Percentiles rank a stretch among this genome's conserved stretches.
Conservation (phyloP, 805 yeast genomes). For the Wickerhamomyces silvicola region DNA sequence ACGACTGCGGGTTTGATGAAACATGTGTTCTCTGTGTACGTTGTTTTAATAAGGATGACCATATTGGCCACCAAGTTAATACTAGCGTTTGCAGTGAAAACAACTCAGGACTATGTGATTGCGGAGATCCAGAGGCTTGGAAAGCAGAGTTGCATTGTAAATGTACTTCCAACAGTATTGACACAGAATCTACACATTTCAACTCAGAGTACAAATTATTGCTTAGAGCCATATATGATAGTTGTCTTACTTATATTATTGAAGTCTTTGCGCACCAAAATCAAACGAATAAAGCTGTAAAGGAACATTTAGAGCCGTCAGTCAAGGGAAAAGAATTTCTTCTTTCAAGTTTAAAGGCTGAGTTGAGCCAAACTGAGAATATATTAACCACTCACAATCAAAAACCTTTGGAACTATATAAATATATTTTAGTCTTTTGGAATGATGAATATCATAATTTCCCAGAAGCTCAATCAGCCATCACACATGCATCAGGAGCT, state of each 20-base stretch:
- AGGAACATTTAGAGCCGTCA: conserved; percentile 2
- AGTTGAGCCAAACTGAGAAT: conserved; percentile 1
- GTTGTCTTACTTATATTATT: conserved; percentile 35
- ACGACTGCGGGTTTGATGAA: conserved; percentile 70
- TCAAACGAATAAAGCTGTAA: conserved; percentile 34
- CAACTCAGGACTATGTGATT: conserved; percentile 48
- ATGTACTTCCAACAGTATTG: conserved; percentile 24
- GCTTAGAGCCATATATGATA: conserved; percentile 24
- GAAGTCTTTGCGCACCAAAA: conserved; percentile 34
- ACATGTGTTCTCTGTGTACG: conserved; percentile 72
- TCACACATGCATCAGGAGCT: conserved; percentile 29
- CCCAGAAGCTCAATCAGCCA: conserved; percentile 45
- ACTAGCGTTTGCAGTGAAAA: conserved; percentile 27
- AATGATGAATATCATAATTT: conserved; percentile 71
- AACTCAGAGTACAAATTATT: conserved; percentile 6
- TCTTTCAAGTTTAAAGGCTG: too few relatives aligned
- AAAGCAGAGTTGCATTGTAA: conserved; percentile 44
- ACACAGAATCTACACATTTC: conserved; percentile 21
- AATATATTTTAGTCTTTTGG: conserved; percentile 57
- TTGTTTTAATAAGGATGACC: conserved; percentile 69
- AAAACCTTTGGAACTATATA: conserved; percentile 7
- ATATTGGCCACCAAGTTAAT: conserved; percentile 56
- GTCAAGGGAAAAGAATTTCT: too few relatives aligned
- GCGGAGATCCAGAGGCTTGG: conserved; percentile 89
- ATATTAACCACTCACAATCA: conserved; percentile 4